A percentile compares a stretch with the other conserved stretches of the same genome.
phyloP scores from a whole-genome alignment of 345 rosid species.

The Lenwebbia sp. region DNA sequence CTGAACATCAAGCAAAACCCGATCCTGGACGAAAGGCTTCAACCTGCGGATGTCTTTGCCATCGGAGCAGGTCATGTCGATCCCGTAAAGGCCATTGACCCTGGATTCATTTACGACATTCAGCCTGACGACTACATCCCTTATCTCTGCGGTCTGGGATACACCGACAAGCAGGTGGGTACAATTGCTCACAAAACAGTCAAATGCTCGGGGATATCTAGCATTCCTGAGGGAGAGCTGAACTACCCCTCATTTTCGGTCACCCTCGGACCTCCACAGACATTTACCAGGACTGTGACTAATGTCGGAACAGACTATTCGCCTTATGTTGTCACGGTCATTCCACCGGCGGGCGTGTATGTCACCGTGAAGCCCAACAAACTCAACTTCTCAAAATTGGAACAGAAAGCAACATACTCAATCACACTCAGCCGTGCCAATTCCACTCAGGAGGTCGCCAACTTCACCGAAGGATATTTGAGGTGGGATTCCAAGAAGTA shows the following conservation, averaged over 20 bases:
- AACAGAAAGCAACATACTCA: neutral
- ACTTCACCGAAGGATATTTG: neutral
- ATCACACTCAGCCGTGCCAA: neutral
- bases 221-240: too few relatives aligned
- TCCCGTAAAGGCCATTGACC: neutral
- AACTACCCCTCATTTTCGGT: too few relatives aligned
- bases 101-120: too few relatives aligned
- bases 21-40: neutral
- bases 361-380: neutral
- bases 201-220: too few relatives aligned
- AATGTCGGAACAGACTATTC: neutral
- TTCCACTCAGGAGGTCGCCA: neutral
- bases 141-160: too few relatives aligned
- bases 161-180: too few relatives aligned
- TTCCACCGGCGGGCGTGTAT: neutral
- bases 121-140: too few relatives aligned
- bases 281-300: neutral
- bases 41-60: neutral
- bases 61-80: neutral
- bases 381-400: neutral
- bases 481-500: neutral
- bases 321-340: neutral
- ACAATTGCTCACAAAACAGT: too few relatives aligned
- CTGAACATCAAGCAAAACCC: neutral
- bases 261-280: too few relatives aligned